Conservation (phyloP, 2,329 filamentous ascomycete species). For the Penicillium sp. region DNA sequence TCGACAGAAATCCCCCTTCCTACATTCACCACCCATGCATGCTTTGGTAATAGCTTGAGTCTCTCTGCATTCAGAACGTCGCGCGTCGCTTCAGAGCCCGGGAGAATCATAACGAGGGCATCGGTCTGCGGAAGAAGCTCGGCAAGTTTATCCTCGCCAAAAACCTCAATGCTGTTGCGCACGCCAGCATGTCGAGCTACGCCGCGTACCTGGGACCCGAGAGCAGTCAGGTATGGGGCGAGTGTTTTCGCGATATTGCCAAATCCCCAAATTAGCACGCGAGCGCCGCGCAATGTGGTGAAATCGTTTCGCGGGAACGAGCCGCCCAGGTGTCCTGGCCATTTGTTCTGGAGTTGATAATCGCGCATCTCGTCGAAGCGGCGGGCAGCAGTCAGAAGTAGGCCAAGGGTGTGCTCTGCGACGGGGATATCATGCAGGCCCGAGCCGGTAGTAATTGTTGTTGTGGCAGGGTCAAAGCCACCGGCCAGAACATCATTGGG, state of each 20-base stretch:
- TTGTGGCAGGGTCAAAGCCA: constrained; percentile 53
- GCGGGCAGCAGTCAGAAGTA: constrained; percentile 43
- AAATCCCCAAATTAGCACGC: constrained; percentile 61
- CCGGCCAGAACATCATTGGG: constrained; percentile 62
- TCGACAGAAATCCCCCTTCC: constrained; percentile 59
- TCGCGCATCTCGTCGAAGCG: constrained; percentile 58
- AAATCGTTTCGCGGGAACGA: constrained; percentile 55
- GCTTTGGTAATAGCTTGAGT: constrained; percentile 52
- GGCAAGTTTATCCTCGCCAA: constrained; percentile 51
- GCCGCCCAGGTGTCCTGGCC: constrained; percentile 61
- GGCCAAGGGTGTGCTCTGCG: constrained; percentile 60
- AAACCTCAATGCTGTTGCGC: constrained; percentile 56
- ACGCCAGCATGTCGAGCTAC: constrained; percentile 56
- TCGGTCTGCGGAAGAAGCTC: constrained; percentile 56
- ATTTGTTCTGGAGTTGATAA: constrained; percentile 54
- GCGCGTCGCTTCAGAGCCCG: constrained; percentile 54
- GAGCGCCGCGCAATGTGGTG: constrained; percentile 57
- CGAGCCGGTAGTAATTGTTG: constrained; percentile 58
- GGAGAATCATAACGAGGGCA: constrained; percentile 65
- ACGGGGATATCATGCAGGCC: constrained; percentile 63
- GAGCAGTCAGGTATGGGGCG: constrained; percentile 50
- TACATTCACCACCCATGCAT: constrained; percentile 68
- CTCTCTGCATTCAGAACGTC: constrained; percentile 55
- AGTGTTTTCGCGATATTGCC: constrained; percentile 64
- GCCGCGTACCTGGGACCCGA: constrained; percentile 58